Conservation (phyloP, 495 filamentous ascomycete genomes). For the Podospora fimiseda region DNA sequence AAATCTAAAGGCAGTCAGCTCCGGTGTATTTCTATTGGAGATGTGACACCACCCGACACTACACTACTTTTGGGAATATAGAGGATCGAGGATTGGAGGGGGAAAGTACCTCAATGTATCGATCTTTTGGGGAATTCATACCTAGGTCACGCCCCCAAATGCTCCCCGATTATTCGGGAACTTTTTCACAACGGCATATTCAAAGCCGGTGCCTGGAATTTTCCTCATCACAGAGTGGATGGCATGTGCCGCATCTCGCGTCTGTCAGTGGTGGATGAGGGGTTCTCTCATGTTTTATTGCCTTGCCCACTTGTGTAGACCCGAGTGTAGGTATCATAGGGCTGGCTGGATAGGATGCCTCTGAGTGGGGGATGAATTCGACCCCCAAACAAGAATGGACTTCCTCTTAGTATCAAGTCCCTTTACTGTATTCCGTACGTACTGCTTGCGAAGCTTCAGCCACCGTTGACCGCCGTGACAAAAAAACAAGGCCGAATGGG, state of each 20-base stretch:
- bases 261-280: not conserved
- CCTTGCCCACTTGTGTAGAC: too few relatives aligned
- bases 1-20: not conserved
- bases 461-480: not conserved
- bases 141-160: not conserved
- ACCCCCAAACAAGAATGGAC: too few relatives aligned
- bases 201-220: constrained; percentile 1
- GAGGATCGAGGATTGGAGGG: not conserved
- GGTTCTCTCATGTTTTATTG: not conserved
- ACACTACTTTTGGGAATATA: too few relatives aligned
- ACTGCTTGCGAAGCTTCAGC: not conserved
- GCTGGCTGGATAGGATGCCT: not conserved
- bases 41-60: too few relatives aligned
- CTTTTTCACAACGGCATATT: not conserved
- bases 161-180: not conserved
- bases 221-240: not conserved
- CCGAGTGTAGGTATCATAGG: too few relatives aligned
- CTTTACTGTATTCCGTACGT: not conserved
- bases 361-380: not conserved
- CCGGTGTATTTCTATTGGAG: not conserved
- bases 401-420: too few relatives aligned
- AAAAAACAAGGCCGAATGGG: not conserved
- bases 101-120: constrained; percentile 1
- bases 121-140: not conserved
- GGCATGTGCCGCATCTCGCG: constrained; percentile 3